These are phyloP conservation scores for Dichomitus squalens DNA, from an alignment of 1,284 basidiomycete species.

Conservation along the genomic window DNA sequence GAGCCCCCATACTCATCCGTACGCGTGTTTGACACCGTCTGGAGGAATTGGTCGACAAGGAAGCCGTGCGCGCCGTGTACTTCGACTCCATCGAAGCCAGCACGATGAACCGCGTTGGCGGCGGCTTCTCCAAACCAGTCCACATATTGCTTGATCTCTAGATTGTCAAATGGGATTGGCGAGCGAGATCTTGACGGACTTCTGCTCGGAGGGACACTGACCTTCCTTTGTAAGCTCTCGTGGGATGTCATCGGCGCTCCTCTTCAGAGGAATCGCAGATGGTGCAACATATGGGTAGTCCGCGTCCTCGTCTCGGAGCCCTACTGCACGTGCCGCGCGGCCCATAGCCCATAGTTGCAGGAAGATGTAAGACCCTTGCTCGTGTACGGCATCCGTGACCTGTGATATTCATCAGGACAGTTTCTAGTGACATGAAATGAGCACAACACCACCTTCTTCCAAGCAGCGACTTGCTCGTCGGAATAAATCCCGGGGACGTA, in stretches of 20 bases:
- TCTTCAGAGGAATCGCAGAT: neutral
- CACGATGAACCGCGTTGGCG: conserved; percentile 26
- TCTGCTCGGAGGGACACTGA: neutral
- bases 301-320: neutral
- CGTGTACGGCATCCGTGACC: conserved; percentile 21
- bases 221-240: neutral
- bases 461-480: conserved; percentile 1
- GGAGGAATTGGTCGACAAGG: conserved; percentile 20
- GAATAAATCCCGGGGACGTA: conserved; percentile 1
- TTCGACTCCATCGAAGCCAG: conserved; percentile 22
- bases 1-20: conserved; percentile 49
- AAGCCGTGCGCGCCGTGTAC: conserved; percentile 38
- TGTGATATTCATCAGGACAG: neutral
- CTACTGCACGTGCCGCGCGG: conserved; percentile 14
- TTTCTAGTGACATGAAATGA: neutral
- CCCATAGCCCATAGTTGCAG: conserved; percentile 38
- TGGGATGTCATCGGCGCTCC: neutral
- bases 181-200: neutral
- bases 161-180: too few species aligned
- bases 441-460: conserved; percentile 1
- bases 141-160: conserved; percentile 22
- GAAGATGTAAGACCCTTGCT: conserved; percentile 38
- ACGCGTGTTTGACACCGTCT: too few species aligned
- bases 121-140: conserved; percentile 26
- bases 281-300: neutral